phyloP scores from a whole-genome alignment of 176 grass and related monocot genomes.

The Themeda triandra region DNA sequence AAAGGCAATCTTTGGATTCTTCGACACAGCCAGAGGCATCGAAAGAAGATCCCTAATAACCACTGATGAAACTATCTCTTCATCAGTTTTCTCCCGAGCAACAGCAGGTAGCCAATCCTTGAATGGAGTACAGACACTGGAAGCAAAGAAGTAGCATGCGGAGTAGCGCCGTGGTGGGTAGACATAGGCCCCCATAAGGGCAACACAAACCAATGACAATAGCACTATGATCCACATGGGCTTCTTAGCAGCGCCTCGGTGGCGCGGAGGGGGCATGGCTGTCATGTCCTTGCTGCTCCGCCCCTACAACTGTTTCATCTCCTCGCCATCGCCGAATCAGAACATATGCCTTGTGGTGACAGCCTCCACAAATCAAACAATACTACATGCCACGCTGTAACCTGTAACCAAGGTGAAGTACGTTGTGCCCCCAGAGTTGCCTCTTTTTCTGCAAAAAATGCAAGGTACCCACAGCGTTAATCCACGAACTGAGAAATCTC shows the following conservation, averaged over 20 bases:
- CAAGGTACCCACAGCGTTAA: constrained; percentile 30
- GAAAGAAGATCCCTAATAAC: constrained; percentile 64
- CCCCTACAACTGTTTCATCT: constrained; percentile 76
- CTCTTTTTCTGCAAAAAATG: constrained; percentile 48
- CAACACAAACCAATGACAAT: constrained; percentile 62
- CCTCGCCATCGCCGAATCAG: constrained; percentile 32
- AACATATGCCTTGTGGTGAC: constrained; percentile 2
- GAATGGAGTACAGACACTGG: constrained; percentile 80
- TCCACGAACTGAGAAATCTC: background rate
- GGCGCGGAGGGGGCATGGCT: constrained; percentile 52
- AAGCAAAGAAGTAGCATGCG: constrained; percentile 91
- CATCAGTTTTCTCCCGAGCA: constrained; percentile 52
- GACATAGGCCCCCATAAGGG: constrained; percentile 71
- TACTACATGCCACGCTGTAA: constrained; percentile 27
- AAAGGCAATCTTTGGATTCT: constrained; percentile 91
- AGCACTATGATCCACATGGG: constrained; percentile 91
- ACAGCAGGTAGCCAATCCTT: constrained; percentile 84
- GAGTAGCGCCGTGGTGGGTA: constrained; percentile 83
- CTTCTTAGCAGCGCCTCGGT: constrained; percentile 57
- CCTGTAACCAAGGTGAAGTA: background rate
- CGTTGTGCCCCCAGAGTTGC: background rate
- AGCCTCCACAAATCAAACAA: constrained; percentile 11
- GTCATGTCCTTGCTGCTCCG: constrained; percentile 60
- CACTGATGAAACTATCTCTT: constrained; percentile 69
- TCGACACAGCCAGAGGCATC: constrained; percentile 51